A percentile compares a stretch with the other conserved stretches of the same genome.
Evolutionary conservation across 106 monocot genomes (phyloP).

Genomic region (Cymbidium sinense): DNA sequence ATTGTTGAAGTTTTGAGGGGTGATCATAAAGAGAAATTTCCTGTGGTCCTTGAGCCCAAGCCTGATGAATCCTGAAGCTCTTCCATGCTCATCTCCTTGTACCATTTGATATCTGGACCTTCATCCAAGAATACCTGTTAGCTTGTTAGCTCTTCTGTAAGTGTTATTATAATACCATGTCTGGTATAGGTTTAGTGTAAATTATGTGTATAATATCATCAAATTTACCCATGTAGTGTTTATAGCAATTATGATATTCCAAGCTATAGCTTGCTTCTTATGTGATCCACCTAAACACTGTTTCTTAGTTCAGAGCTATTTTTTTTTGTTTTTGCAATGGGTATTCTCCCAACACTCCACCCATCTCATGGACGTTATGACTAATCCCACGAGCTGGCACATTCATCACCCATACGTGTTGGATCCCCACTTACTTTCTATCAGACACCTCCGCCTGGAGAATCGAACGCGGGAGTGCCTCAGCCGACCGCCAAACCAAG

Average conservation of each 20-base stretch:
- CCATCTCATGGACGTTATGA: too few species aligned
- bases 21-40: constrained; percentile 87
- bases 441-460: too few species aligned
- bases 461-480: too few species aligned
- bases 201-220: not conserved
- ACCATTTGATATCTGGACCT: not conserved
- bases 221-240: not conserved
- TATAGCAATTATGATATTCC: not conserved
- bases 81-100: not conserved
- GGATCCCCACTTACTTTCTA: too few species aligned
- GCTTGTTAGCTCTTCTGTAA: not conserved
- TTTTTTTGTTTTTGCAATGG: too few species aligned
- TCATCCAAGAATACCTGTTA: not conserved
- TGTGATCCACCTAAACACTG: too few species aligned
- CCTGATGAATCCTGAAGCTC: constrained; percentile 73
- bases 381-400: too few species aligned
- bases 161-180: not conserved
- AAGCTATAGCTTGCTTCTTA: too few species aligned
- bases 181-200: not conserved
- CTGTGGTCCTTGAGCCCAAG: constrained; percentile 94
- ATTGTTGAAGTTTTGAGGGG: constrained; percentile 82
- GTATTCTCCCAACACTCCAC: too few species aligned
- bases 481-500: too few species aligned
- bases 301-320: too few species aligned
- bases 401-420: too few species aligned